These are phyloP conservation scores for Epichloe uncinata DNA, from an alignment of 2,329 filamentous ascomycete genomes.

Conservation along the genomic window DNA sequence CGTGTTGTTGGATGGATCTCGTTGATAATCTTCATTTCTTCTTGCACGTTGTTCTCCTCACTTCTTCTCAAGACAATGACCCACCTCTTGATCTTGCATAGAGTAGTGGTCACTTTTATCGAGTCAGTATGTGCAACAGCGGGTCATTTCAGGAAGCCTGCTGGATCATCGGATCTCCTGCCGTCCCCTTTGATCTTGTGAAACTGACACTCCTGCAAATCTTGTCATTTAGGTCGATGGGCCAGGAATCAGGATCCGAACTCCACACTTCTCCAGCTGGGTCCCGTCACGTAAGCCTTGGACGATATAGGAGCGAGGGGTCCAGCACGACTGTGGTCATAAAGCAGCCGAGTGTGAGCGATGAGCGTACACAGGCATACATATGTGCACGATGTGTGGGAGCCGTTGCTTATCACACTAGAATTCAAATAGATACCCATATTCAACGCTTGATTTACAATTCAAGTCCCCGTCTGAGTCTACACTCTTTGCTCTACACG, in stretches of 20 bases:
- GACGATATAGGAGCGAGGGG: not conserved
- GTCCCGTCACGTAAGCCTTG: not conserved
- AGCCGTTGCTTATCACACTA: not conserved
- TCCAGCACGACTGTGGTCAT: not conserved
- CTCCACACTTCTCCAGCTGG: conserved; percentile 4
- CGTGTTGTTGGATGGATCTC: not conserved
- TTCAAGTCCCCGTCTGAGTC: not conserved
- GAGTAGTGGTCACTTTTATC: no score
- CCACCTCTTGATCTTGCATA: no score
- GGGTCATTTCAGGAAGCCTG: no score
- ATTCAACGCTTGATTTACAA: not conserved
- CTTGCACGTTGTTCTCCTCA: not conserved
- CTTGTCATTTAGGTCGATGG: not conserved
- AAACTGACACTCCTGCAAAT: not conserved
- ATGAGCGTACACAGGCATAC: not conserved
- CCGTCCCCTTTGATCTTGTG: not conserved
- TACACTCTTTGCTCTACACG: not conserved
- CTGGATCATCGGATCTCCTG: not conserved
- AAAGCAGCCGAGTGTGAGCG: not conserved
- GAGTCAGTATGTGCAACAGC: no score
- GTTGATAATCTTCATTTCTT: not conserved
- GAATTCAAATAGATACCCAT: not conserved
- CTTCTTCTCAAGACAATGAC: not conserved
- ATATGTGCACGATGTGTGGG: not conserved
- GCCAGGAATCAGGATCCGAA: conserved; percentile 1